phyloP scores from a whole-genome alignment of 1,284 basidiomycete species.

The Golubevia pallescens region DNA sequence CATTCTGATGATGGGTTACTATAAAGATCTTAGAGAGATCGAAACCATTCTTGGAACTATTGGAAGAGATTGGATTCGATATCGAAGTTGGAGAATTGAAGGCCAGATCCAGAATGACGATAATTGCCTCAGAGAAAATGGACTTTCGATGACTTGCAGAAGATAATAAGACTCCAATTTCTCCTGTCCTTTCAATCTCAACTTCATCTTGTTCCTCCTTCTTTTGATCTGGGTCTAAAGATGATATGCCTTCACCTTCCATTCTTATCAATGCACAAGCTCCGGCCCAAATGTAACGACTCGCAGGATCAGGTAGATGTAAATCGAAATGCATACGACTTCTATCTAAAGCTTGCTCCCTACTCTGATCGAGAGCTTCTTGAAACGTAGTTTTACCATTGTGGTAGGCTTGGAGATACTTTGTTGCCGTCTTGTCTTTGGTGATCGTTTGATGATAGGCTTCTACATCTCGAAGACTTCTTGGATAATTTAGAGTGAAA shows the following conservation, averaged over 20 bases:
- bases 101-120: neutral
- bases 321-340: neutral
- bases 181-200: neutral
- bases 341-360: neutral
- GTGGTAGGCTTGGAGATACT: neutral
- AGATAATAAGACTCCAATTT: neutral
- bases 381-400: neutral
- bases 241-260: neutral
- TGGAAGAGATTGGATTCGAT: neutral
- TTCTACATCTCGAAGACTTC: neutral
- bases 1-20: neutral
- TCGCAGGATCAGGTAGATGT: neutral
- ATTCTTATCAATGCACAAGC: neutral
- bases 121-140: neutral
- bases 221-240: too few relatives aligned
- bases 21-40: neutral
- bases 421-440: neutral
- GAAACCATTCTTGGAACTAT: neutral
- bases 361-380: neutral
- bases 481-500: neutral
- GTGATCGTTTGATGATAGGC: neutral
- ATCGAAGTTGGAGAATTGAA: neutral
- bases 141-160: neutral
- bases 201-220: neutral
- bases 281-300: neutral